Conservation (phyloP, 2,329 filamentous ascomycete genomes). For the Aspergillus alliaceus region DNA sequence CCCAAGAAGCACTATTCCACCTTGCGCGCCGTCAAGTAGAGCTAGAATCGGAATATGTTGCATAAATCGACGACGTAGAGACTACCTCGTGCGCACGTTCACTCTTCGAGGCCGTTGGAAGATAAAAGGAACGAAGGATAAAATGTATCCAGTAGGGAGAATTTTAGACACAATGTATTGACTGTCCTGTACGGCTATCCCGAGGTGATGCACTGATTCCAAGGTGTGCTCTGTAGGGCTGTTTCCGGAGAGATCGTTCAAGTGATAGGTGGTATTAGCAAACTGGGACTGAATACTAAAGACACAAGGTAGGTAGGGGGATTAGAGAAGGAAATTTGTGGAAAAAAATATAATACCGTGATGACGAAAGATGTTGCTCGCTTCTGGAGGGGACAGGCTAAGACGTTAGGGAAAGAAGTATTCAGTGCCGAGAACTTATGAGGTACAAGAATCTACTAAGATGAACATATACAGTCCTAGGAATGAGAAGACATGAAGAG, state of each 20-base stretch:
- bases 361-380: neutral
- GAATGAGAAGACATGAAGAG: neutral
- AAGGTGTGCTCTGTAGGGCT: neutral
- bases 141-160: neutral
- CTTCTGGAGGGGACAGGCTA: neutral
- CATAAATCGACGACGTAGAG: neutral
- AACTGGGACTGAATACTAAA: neutral
- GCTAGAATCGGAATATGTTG: neutral
- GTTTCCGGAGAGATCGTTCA: neutral
- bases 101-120: neutral
- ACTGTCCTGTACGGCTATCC: neutral
- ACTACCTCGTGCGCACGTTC: neutral
- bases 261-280: neutral
- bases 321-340: neutral
- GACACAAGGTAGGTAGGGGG: neutral
- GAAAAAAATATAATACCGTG: too few species aligned
- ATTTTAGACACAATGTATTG: neutral
- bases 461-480: neutral
- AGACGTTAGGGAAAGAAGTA: neutral
- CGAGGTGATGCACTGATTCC: neutral
- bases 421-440: neutral
- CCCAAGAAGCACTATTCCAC: neutral
- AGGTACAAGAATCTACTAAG: neutral
- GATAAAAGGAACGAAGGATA: neutral
- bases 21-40: neutral